Evolutionary conservation across 2,329 filamentous ascomycete genomes (phyloP), one percentile per base, ranked within the genome.

Genomic region (Paecilomyces niveus): DNA sequence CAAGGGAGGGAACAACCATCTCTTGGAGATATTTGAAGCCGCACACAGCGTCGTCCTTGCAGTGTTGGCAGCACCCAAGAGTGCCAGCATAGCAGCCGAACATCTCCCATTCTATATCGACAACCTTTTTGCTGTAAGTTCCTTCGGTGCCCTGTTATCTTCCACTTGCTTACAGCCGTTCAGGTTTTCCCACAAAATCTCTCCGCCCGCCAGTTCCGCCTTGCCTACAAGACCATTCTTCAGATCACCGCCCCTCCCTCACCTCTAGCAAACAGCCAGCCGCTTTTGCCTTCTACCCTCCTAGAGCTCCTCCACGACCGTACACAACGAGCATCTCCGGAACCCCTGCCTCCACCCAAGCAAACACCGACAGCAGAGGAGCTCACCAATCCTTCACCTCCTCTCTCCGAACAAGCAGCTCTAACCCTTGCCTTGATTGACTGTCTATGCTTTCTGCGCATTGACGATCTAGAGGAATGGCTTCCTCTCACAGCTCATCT

Each of bases 191-290:
- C 92, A 0, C 71, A 80, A 1, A 88, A 88, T 59, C 85, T 96
- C 21, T 92, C 90, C 0, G 82, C 89, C 0, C 85, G 92, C 15
- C 92, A 97, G 71, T 96, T 97, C 78, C 85, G 92, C 31, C 80
- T 96, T 9, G 92, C 92, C 10, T 92, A 96, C 79, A 90, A 88
- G 70, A 93, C 90, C 1, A 79, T 96, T 53, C 85, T 96, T 72
- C 88, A 89, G 66, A 87, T 95, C 59, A 86, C 91, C 10, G 87
- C 89, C 2, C 90, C 92, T 2, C 92, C 92, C 0, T 91, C 89
- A 39, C 83, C 85, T 1, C 82, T 95, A 49, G 85, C 89, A 33
- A 85, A 84, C 53, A 82, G 82, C 4, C 87, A 94, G 62, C 90
- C 90, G 0, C 81, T 89, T 58, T 82, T 96, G n/a, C 87, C 90